These are phyloP conservation scores for Dendrocalamus latiflorus DNA, from an alignment of 202 grass and related monocot genomes.

Conservation along the genomic window DNA sequence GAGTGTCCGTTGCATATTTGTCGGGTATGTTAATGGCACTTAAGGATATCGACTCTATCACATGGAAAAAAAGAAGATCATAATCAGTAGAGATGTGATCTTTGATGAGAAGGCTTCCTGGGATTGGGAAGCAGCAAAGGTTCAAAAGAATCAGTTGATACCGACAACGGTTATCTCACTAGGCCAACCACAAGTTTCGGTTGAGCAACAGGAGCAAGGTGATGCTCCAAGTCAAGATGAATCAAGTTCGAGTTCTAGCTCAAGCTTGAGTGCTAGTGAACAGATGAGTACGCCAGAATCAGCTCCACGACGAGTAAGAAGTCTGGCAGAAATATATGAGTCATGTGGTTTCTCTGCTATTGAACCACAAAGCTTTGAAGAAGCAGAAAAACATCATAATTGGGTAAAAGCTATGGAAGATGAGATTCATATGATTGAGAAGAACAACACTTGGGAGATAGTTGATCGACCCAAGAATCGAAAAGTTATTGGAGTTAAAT, in stretches of 20 bases:
- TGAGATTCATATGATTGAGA: background rate
- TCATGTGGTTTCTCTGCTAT: too few species aligned
- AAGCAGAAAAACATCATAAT: background rate
- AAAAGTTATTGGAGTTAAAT: background rate
- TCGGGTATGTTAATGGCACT: background rate
- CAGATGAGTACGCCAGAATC: too few species aligned
- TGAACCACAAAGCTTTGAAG: background rate
- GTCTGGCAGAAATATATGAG: too few species aligned
- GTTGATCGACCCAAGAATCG: background rate
- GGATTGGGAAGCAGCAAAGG: background rate
- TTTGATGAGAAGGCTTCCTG: background rate
- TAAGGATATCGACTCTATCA: slow-evolving; percentile 16
- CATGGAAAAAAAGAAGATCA: background rate
- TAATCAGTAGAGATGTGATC: background rate
- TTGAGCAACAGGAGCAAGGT: too few species aligned
- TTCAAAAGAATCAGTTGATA: background rate
- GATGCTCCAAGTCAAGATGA: too few species aligned
- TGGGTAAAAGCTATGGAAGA: background rate
- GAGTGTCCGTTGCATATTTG: slow-evolving; percentile 2
- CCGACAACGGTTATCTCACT: background rate
- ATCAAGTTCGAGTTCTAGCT: too few species aligned
- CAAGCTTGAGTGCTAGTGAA: too few species aligned
- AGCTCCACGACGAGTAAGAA: too few species aligned
- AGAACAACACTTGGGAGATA: background rate
- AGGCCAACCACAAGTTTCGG: background rate